A percentile compares a stretch with the other conserved stretches of the same genome.
Evolutionary conservation across 306 rosid genomes (phyloP).

Genomic region (Ochetophila trinervis): DNA sequence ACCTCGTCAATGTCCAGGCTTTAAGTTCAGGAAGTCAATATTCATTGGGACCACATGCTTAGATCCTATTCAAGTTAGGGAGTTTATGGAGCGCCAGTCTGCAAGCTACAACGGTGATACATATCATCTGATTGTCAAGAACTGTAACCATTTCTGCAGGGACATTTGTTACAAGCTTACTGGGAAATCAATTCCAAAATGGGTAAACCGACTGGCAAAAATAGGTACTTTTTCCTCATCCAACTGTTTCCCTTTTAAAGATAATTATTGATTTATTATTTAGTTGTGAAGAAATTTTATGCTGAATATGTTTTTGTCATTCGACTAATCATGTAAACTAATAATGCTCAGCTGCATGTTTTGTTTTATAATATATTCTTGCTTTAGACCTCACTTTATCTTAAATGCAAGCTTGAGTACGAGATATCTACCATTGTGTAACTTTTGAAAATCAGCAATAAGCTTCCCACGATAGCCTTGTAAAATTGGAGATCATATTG

Average conservation of each 20-base stretch:
- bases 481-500: too few species aligned
- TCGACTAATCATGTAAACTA: too few species aligned
- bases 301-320: too few species aligned
- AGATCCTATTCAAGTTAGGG: slow-evolving; percentile 75
- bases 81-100: slow-evolving; percentile 83
- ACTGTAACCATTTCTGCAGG: slow-evolving; percentile 97
- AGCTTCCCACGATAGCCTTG: too few species aligned
- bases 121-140: slow-evolving; percentile 90
- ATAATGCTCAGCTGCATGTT: too few species aligned
- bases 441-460: too few species aligned
- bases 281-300: not conserved
- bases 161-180: slow-evolving; percentile 85
- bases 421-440: too few species aligned
- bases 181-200: slow-evolving; percentile 88
- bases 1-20: slow-evolving; percentile 96
- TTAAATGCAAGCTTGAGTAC: too few species aligned
- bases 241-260: slow-evolving; percentile 1
- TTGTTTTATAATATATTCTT: too few species aligned
- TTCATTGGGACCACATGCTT: slow-evolving; percentile 82
- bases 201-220: slow-evolving; percentile 93
- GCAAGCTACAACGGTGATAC: slow-evolving; percentile 79
- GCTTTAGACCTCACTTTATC: too few species aligned
- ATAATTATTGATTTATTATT: slow-evolving; percentile 13
- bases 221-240: slow-evolving; percentile 62
- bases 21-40: slow-evolving; percentile 88